A percentile compares a stretch with the other conserved stretches of the same genome.
Conservation (phyloP, 148 eudicot species). For the Drosera capensis region DNA sequence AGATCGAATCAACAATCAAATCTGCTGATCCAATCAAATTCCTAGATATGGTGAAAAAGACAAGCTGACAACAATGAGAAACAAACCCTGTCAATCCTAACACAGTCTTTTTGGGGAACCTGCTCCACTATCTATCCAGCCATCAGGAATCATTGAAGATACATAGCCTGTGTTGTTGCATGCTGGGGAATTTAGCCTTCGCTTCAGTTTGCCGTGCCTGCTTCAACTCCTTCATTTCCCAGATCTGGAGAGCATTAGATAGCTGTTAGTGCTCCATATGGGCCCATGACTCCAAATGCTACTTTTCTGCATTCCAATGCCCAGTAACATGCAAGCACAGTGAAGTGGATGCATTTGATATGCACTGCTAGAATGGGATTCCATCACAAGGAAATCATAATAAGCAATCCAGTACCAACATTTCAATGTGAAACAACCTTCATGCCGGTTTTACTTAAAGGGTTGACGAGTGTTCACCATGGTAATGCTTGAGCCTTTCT, state of each 20-base stretch:
- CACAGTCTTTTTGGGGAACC: conserved; percentile 27
- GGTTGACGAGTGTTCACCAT: neutral
- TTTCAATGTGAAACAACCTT: no score
- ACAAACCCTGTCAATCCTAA: conserved; percentile 43
- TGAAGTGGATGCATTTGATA: no score
- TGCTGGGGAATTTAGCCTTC: conserved; percentile 9
- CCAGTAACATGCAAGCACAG: neutral
- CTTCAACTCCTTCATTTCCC: conserved; percentile 17
- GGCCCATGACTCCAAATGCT: no score
- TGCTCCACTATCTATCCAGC: conserved; percentile 44
- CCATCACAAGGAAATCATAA: no score
- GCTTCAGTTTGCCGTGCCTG: conserved; percentile 3
- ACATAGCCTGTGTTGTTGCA: conserved; percentile 10
- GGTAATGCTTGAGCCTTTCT: no score
- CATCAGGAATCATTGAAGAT: conserved; percentile 29
- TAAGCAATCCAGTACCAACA: no score
- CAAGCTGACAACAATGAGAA: neutral
- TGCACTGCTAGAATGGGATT: no score
- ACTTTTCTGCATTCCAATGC: no score
- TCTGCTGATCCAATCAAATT: no score
- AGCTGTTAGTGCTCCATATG: neutral
- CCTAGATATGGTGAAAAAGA: no score
- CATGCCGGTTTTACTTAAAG: no score
- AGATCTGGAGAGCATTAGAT: conserved; percentile 9
- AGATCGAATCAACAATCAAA: no score